phyloP scores from a whole-genome alignment of 352 stramenopile genomes.

The Phytophthora podocarpi region DNA sequence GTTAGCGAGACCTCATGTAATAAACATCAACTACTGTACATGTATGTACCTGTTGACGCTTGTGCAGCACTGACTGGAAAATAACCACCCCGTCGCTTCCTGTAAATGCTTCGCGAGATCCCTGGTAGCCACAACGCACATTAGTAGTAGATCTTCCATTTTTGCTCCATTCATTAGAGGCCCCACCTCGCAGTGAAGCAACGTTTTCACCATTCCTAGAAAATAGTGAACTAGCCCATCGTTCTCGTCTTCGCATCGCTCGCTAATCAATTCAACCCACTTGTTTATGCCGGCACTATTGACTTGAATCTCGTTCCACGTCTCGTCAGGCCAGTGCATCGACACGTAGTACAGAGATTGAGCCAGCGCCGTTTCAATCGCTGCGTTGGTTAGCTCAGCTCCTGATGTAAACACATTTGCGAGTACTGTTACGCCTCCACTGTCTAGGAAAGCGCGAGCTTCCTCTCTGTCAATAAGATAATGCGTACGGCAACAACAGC shows the following conservation, averaged over 20 bases:
- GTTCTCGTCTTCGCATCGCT: slow-evolving; percentile 12
- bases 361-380: slow-evolving; percentile 18
- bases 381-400: neutral
- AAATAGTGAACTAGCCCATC: slow-evolving; percentile 24
- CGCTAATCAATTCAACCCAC: slow-evolving; percentile 17
- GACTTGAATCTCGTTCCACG: slow-evolving; percentile 21
- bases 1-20: neutral
- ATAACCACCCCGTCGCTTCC: slow-evolving; percentile 1
- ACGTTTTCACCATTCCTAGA: slow-evolving; percentile 13
- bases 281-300: slow-evolving; percentile 2
- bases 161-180: neutral
- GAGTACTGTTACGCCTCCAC: slow-evolving; percentile 13
- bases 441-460: slow-evolving; percentile 17
- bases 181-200: slow-evolving; percentile 23
- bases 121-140: neutral
- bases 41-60: slow-evolving; percentile 20
- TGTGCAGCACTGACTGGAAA: slow-evolving; percentile 11
- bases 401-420: slow-evolving; percentile 4
- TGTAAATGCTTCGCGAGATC: slow-evolving; percentile 10
- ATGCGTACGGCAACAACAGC: neutral
- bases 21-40: neutral
- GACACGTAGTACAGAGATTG: slow-evolving; percentile 25
- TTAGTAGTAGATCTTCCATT: neutral
- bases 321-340: slow-evolving; percentile 23
- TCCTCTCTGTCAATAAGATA: slow-evolving; percentile 8